Evolutionary conservation across 2,329 filamentous ascomycete genomes (phyloP).

Genomic region (Clonostachys rhizophaga): DNA sequence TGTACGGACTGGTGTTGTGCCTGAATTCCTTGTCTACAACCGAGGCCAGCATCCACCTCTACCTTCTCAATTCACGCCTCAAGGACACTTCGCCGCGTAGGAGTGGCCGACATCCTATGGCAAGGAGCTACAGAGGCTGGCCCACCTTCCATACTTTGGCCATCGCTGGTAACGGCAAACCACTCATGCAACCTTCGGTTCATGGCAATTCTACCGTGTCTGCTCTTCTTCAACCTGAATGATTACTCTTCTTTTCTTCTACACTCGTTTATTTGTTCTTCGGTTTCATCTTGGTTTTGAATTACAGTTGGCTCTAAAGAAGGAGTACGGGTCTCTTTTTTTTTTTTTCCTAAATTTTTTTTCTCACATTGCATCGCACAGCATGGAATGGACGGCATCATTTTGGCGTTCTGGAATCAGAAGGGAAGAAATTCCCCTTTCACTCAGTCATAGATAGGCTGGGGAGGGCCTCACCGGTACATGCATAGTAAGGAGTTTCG

Average conservation of each 20-base stretch:
- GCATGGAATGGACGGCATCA: conserved; percentile 19
- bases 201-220: no score
- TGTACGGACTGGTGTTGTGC: conserved; percentile 66
- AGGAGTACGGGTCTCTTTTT: background rate
- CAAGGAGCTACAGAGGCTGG: background rate
- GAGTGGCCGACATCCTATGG: conserved; percentile 2
- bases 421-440: no score
- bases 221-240: background rate
- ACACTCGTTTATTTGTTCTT: conserved; percentile 8
- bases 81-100: conserved; percentile 24
- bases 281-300: background rate
- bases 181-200: no score
- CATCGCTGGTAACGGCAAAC: no score
- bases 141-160: background rate
- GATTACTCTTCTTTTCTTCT: conserved; percentile 3
- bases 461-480: no score
- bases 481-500: no score
- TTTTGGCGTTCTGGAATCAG: background rate
- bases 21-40: conserved; percentile 46
- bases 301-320: background rate
- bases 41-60: conserved; percentile 14
- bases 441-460: no score
- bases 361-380: conserved; percentile 10
- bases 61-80: conserved; percentile 3
- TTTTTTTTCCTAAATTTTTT: background rate